Evolutionary conservation across 2,329 filamentous ascomycete species (phyloP).

Genomic region (Pestalotiopsis sp.): DNA sequence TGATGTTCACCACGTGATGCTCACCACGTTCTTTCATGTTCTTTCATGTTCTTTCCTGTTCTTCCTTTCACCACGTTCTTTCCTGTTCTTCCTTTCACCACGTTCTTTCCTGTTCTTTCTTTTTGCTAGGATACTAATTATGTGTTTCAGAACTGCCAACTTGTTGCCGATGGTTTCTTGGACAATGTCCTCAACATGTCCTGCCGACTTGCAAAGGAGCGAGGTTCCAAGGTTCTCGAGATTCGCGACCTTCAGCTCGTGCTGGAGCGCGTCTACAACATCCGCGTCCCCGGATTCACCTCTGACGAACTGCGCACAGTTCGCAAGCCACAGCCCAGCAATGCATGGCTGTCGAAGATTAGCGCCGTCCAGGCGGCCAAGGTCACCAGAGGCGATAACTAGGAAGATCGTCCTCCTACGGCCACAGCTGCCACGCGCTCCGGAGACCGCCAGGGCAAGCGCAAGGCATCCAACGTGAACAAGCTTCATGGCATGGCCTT

Average conservation of each 20-base stretch:
- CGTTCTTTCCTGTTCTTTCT: too few species aligned
- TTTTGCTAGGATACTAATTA: not conserved
- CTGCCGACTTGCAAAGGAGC: slow-evolving; percentile 90
- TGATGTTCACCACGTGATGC: too few species aligned
- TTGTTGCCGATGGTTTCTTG: slow-evolving; percentile 91
- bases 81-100: too few species aligned
- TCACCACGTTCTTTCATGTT: too few species aligned
- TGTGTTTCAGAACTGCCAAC: slow-evolving; percentile 71
- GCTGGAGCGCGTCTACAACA: slow-evolving; percentile 84
- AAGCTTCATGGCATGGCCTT: slow-evolving; percentile 13
- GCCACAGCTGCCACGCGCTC: not conserved
- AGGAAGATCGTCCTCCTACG: slow-evolving; percentile 20
- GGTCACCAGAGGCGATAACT: slow-evolving; percentile 64
- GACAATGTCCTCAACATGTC: slow-evolving; percentile 87
- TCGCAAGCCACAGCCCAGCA: slow-evolving; percentile 85
- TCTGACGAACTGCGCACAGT: slow-evolving; percentile 94
- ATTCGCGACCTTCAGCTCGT: slow-evolving; percentile 84
- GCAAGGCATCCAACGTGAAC: not conserved
- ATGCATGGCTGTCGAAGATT: slow-evolving; percentile 95
- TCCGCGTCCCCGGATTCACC: slow-evolving; percentile 90
- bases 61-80: too few species aligned
- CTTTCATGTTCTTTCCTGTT: too few species aligned
- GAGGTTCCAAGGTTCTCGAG: slow-evolving; percentile 87
- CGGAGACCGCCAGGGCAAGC: not conserved
- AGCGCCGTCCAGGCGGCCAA: slow-evolving; percentile 94